Evolutionary conservation across 441 rosid genomes (phyloP).

Genomic region (Jatropha multifida): DNA sequence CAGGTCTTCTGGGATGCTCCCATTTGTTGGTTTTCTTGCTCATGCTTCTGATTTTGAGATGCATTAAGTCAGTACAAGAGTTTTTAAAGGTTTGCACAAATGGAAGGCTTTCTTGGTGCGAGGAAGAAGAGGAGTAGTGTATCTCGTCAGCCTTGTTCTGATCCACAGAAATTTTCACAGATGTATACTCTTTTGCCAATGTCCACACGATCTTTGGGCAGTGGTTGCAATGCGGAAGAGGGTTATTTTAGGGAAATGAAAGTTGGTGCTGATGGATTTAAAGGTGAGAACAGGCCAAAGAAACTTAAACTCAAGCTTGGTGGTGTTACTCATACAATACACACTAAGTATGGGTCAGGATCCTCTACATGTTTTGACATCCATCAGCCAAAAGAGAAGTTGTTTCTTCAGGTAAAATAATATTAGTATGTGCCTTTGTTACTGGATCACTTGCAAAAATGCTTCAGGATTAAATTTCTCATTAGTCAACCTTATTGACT

Average conservation of each 20-base stretch:
- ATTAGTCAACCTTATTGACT: not conserved
- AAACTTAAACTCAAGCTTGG: constrained; percentile 86
- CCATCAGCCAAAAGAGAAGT: constrained; percentile 31
- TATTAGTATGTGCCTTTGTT: not conserved
- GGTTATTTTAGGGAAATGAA: constrained; percentile 18
- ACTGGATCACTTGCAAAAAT: not conserved
- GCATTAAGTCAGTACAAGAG: not conserved
- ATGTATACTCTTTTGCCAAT: constrained; percentile 29
- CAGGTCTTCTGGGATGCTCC: constrained; percentile 20
- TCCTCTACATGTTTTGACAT: constrained; percentile 26
- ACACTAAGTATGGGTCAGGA: constrained; percentile 42
- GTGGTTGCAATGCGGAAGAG: constrained; percentile 32
- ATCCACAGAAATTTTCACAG: constrained; percentile 27
- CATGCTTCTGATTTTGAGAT: constrained; percentile 4
- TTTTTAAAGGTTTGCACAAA: constrained; percentile 17
- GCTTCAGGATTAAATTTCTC: not conserved
- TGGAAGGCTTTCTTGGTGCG: constrained; percentile 46
- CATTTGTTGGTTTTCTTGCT: not conserved
- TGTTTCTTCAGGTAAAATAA: constrained; percentile 27
- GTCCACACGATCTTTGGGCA: constrained; percentile 30
- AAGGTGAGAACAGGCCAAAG: constrained; percentile 45
- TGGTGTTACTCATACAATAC: constrained; percentile 64
- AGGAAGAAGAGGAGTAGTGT: constrained; percentile 61
- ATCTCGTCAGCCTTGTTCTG: constrained; percentile 53
- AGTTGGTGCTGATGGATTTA: constrained; percentile 36